Percentiles rank a stretch among this genome's conserved stretches.
Conservation (phyloP, 331 rosid species). For the Arachis monticola region DNA sequence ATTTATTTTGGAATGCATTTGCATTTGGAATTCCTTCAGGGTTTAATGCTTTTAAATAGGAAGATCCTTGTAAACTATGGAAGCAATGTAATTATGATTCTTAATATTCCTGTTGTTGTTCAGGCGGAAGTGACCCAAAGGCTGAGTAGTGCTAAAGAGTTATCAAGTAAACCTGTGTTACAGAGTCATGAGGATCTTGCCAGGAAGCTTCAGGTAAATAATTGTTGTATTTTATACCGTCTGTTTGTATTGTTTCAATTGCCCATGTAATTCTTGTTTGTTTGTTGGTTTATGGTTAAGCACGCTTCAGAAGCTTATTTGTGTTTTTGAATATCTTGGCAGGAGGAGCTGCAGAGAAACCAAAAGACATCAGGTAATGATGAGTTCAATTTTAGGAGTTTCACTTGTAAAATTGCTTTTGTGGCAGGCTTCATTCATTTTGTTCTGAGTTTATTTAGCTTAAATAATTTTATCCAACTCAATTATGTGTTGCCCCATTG, state of each 20-base stretch:
- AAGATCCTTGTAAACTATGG: background rate
- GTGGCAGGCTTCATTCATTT: conserved; percentile 16
- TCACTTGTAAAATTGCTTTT: conserved; percentile 15
- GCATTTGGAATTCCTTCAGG: conserved; percentile 12
- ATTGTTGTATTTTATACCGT: conserved; percentile 4
- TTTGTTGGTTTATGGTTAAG: background rate
- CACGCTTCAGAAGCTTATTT: background rate
- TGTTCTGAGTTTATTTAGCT: conserved; percentile 20
- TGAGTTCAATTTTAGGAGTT: conserved; percentile 23
- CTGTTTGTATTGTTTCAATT: background rate
- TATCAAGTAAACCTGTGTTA: conserved; percentile 68
- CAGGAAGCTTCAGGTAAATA: conserved; percentile 81
- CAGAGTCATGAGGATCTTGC: conserved; percentile 97
- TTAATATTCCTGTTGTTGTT: conserved; percentile 36
- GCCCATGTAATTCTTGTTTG: background rate
- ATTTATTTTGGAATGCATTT: background rate
- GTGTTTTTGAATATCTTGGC: conserved; percentile 32
- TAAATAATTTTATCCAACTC: conserved; percentile 1
- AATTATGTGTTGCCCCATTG: conserved; percentile 35
- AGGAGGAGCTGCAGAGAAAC: conserved; percentile 94
- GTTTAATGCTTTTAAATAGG: conserved; percentile 35
- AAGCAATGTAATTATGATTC: conserved; percentile 8
- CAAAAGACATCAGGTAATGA: conserved; percentile 73
- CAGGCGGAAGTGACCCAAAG: conserved; percentile 97
- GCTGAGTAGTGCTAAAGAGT: conserved; percentile 81